Conservation (phyloP, 768 basidiomycete genomes). For the Tubosaeta sp. region DNA sequence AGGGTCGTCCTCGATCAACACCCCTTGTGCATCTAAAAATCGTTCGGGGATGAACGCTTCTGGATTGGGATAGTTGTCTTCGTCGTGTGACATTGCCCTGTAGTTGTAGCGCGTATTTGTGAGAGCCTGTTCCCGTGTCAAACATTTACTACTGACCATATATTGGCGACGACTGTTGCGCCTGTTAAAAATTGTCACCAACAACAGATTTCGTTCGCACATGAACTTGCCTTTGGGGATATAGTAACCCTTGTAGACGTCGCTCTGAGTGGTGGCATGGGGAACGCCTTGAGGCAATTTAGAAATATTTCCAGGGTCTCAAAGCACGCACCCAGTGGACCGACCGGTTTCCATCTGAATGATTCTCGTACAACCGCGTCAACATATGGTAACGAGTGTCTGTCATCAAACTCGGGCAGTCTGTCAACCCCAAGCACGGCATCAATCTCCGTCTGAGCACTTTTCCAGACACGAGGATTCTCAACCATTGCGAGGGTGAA, state of each 20-base stretch:
- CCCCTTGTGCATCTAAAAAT: slow-evolving; percentile 3
- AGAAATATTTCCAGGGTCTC: neutral
- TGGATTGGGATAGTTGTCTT: slow-evolving; percentile 8
- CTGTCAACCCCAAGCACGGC: slow-evolving; percentile 1
- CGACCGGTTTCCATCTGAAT: slow-evolving; percentile 12
- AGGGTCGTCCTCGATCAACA: slow-evolving; percentile 5
- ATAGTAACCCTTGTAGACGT: slow-evolving; percentile 14
- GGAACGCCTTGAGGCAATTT: slow-evolving; percentile 2
- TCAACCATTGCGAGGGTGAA: slow-evolving; percentile 12
- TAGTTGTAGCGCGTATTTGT: neutral
- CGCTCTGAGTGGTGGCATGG: slow-evolving; percentile 6
- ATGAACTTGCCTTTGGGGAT: slow-evolving; percentile 15
- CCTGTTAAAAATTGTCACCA: neutral
- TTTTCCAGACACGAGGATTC: slow-evolving; percentile 11
- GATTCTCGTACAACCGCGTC: slow-evolving; percentile 17
- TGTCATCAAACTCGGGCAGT: slow-evolving; percentile 17
- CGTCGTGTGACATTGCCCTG: slow-evolving; percentile 8
- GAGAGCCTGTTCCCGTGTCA: neutral
- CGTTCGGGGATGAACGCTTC: slow-evolving; percentile 12
- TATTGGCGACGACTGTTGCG: slow-evolving; percentile 1
- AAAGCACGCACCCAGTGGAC: slow-evolving; percentile 8
- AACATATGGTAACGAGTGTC: slow-evolving; percentile 14
- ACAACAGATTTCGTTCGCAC: neutral
- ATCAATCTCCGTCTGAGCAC: slow-evolving; percentile 11
- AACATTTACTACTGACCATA: neutral